phyloP scores from a whole-genome alignment of 148 eudicot genomes.

The Chenopodium formosanum region DNA sequence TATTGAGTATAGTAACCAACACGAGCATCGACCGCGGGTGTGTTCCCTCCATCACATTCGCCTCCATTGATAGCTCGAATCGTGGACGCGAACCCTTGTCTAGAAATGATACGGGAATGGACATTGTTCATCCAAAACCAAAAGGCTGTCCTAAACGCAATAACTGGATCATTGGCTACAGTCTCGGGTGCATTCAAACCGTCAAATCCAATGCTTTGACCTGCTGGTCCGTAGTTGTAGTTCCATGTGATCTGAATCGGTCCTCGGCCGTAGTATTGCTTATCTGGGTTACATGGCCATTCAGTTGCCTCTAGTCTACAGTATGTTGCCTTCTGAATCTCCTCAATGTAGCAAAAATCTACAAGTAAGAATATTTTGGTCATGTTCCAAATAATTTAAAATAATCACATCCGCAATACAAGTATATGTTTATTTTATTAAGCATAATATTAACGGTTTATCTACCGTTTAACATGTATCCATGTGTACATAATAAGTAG shows the following conservation, averaged over 20 bases:
- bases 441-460: no score
- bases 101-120: slow-evolving; percentile 26
- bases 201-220: slow-evolving; percentile 42
- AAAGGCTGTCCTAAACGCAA: slow-evolving; percentile 39
- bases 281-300: slow-evolving; percentile 37
- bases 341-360: slow-evolving; percentile 58
- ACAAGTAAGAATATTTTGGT: background rate
- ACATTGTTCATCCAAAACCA: slow-evolving; percentile 50
- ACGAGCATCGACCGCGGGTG: slow-evolving; percentile 30
- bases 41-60: slow-evolving; percentile 35
- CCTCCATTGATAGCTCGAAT: slow-evolving; percentile 36
- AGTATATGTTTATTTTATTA: no score
- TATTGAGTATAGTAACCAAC: slow-evolving; percentile 34
- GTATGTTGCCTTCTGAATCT: slow-evolving; percentile 44
- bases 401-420: no score
- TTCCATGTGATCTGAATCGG: slow-evolving; percentile 49
- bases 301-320: slow-evolving; percentile 28
- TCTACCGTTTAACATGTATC: no score
- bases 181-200: slow-evolving; percentile 42
- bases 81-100: slow-evolving; percentile 40
- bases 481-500: no score
- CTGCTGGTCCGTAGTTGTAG: slow-evolving; percentile 49
- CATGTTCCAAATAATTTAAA: no score
- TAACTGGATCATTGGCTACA: slow-evolving; percentile 28
- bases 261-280: slow-evolving; percentile 39